These are phyloP conservation scores for Keqinozyma sinolaborantium DNA, from an alignment of 1,139 yeast genomes.

Conservation along the genomic window DNA sequence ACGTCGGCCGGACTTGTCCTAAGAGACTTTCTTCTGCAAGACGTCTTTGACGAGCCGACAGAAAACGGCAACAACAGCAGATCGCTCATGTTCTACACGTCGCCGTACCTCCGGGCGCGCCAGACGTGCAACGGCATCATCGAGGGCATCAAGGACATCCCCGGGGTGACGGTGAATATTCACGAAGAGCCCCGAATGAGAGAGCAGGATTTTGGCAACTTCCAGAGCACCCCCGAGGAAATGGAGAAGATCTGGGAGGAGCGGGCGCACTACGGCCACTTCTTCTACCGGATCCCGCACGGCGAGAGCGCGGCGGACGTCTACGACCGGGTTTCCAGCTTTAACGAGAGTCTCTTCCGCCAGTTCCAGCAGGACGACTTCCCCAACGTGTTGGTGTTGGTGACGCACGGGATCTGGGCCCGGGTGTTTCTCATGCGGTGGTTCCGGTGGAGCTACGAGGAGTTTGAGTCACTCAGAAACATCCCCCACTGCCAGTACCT, in stretches of 20 bases:
- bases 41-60: slow-evolving; percentile 29
- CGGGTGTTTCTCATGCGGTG: slow-evolving; percentile 89
- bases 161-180: slow-evolving; percentile 49
- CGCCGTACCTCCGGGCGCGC: slow-evolving; percentile 79
- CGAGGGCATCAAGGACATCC: slow-evolving; percentile 51
- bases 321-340: slow-evolving; percentile 84
- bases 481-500: slow-evolving; percentile 82
- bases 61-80: slow-evolving; percentile 15
- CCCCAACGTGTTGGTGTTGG: slow-evolving; percentile 74
- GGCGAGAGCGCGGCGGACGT: slow-evolving; percentile 97
- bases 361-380: slow-evolving; percentile 68
- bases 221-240: slow-evolving; percentile 72
- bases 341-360: slow-evolving; percentile 80
- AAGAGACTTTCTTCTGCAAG: slow-evolving; percentile 46
- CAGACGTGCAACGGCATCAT: slow-evolving; percentile 74
- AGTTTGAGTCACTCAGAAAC: slow-evolving; percentile 77
- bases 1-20: slow-evolving; percentile 62
- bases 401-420: slow-evolving; percentile 93
- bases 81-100: slow-evolving; percentile 62
- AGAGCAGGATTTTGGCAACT: slow-evolving; percentile 93
- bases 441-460: slow-evolving; percentile 90
- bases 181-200: slow-evolving; percentile 87
- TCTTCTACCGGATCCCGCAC: slow-evolving; percentile 84
- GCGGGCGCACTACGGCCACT: slow-evolving; percentile 86
- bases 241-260: slow-evolving; percentile 80